A percentile compares a stretch with the other conserved stretches of the same genome.
phyloP scores from a whole-genome alignment of 495 filamentous ascomycete genomes.

The Elasticomyces elasticus region DNA sequence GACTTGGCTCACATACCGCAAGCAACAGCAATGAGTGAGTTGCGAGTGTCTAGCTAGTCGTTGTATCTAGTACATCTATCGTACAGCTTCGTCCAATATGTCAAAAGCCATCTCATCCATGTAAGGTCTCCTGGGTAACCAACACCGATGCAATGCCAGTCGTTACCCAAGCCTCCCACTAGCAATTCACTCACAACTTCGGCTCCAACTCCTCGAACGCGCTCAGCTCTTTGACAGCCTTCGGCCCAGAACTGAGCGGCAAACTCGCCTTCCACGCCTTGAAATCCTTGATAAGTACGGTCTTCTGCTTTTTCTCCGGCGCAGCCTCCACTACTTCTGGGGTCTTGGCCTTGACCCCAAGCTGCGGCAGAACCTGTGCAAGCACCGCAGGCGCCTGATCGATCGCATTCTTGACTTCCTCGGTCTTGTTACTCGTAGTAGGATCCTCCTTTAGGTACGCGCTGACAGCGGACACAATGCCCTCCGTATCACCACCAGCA shows the following conservation, averaged over 20 bases:
- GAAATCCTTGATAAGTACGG: slow-evolving; percentile 58
- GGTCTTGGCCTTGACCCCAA: slow-evolving; percentile 27
- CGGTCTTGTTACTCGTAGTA: slow-evolving; percentile 23
- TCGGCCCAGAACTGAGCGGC: slow-evolving; percentile 56
- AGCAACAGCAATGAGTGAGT: no score
- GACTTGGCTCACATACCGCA: no score
- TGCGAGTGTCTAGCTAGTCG: no score
- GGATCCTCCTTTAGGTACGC: slow-evolving; percentile 43
- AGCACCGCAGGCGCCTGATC: slow-evolving; percentile 40
- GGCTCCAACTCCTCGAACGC: slow-evolving; percentile 74
- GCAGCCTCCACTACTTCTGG: slow-evolving; percentile 24
- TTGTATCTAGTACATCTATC: neutral
- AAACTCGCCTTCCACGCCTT: slow-evolving; percentile 65
- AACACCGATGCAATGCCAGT: neutral
- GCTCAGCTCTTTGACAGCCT: slow-evolving; percentile 60
- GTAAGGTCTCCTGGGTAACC: neutral
- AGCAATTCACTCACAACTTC: slow-evolving; percentile 48
- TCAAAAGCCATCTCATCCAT: neutral
- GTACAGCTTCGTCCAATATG: neutral
- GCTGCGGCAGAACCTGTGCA: slow-evolving; percentile 30
- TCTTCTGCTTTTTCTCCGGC: slow-evolving; percentile 21
- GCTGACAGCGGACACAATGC: slow-evolving; percentile 37
- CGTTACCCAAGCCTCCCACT: neutral
- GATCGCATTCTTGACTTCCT: slow-evolving; percentile 37
- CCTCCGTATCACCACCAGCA: slow-evolving; percentile 30